Evolutionary conservation across 2,329 filamentous ascomycete genomes (phyloP).

Genomic region (Neofusicoccum umdonicola): DNA sequence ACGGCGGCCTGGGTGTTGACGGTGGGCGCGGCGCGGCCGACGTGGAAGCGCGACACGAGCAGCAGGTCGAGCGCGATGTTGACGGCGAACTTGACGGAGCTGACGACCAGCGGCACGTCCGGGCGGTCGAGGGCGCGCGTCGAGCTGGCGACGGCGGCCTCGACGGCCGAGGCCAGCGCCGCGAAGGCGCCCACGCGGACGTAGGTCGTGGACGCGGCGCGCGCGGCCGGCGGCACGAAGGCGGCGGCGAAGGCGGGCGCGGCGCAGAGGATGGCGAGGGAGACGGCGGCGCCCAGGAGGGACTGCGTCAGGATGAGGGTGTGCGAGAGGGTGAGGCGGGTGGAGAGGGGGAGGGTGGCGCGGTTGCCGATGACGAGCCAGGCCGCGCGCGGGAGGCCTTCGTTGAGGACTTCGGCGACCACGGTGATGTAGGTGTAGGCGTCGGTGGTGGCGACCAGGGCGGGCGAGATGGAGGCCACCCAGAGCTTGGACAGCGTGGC

Average conservation of each 20-base stretch:
- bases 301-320: constrained; percentile 57
- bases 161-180: constrained; percentile 60
- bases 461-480: constrained; percentile 65
- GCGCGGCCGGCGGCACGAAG: constrained; percentile 62
- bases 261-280: constrained; percentile 55
- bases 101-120: constrained; percentile 67
- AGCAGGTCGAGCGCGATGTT: constrained; percentile 68
- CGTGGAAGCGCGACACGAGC: constrained; percentile 64
- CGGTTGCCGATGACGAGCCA: constrained; percentile 69
- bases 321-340: constrained; percentile 59
- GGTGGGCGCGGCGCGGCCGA: constrained; percentile 53
- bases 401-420: constrained; percentile 68
- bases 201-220: constrained; percentile 59
- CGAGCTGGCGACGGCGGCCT: constrained; percentile 59
- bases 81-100: constrained; percentile 59
- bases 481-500: constrained; percentile 68
- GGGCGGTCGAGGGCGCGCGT: constrained; percentile 67
- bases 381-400: constrained; percentile 66
- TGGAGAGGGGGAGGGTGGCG: constrained; percentile 43
- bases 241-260: constrained; percentile 56
- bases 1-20: constrained; percentile 65
- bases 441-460: constrained; percentile 62
- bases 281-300: constrained; percentile 58
- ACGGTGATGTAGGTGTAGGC: constrained; percentile 68
- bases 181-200: constrained; percentile 64